These are phyloP conservation scores for Ophiostoma himal-ulmi DNA, from an alignment of 2,329 filamentous ascomycete species.

Conservation along the genomic window DNA sequence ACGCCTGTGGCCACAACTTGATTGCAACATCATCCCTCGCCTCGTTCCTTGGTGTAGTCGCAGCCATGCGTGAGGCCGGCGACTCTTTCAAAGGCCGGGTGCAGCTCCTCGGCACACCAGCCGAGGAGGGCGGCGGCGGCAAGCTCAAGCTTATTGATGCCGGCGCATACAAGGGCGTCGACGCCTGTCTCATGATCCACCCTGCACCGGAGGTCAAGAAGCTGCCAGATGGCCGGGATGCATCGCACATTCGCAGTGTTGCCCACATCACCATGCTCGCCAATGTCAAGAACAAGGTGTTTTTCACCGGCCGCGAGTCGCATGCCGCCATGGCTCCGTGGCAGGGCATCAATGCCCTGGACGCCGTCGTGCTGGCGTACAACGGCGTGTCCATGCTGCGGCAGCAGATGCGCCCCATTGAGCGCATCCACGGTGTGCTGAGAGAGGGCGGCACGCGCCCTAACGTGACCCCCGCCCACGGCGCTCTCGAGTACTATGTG, in stretches of 20 bases:
- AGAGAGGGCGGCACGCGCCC: constrained; percentile 35
- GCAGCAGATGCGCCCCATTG: constrained; percentile 43
- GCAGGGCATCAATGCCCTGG: constrained; percentile 44
- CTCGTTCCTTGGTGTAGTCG: constrained; percentile 34
- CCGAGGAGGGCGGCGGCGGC: constrained; percentile 40
- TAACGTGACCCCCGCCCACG: constrained; percentile 36
- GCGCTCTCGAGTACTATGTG: constrained; percentile 41
- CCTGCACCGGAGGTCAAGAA: constrained; percentile 23
- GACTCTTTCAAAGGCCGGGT: constrained; percentile 28
- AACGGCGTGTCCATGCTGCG: constrained; percentile 39
- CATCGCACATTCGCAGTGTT: constrained; percentile 20
- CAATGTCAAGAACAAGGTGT: constrained; percentile 31
- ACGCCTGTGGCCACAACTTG: constrained; percentile 41
- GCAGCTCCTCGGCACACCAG: constrained; percentile 39
- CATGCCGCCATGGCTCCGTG: constrained; percentile 44
- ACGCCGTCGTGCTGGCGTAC: constrained; percentile 39
- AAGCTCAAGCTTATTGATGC: constrained; percentile 42
- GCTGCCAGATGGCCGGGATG: constrained; percentile 19
- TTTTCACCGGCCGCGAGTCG: constrained; percentile 39
- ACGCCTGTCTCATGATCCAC: constrained; percentile 40
- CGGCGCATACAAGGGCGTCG: constrained; percentile 37
- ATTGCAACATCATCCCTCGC: constrained; percentile 37
- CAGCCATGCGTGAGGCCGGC: constrained; percentile 26
- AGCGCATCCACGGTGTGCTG: constrained; percentile 48
- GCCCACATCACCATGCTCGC: constrained; percentile 26